phyloP scores from a whole-genome alignment of 1,284 basidiomycete genomes.

The Ganoderma sinense region DNA sequence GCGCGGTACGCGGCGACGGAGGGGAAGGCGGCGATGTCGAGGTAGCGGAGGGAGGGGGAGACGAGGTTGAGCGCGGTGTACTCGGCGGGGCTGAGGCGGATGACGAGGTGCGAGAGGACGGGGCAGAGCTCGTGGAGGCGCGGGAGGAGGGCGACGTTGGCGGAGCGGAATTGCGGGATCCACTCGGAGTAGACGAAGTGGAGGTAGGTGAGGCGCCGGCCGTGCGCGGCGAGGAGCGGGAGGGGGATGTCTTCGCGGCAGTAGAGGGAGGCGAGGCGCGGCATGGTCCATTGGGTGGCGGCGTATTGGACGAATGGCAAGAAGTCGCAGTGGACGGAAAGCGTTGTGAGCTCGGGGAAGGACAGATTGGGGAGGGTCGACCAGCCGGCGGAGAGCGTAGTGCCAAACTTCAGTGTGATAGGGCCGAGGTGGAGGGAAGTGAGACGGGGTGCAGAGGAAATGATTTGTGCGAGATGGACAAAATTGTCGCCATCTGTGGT shows the following conservation, averaged over 20 bases:
- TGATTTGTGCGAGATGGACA: neutral
- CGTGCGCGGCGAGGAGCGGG: neutral
- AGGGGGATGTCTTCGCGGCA: neutral
- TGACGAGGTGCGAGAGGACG: neutral
- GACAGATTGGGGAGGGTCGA: neutral
- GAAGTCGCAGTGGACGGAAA: neutral
- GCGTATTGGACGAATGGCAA: neutral
- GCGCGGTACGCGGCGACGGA: slow-evolving; percentile 1
- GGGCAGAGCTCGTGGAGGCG: neutral
- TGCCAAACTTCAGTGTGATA: neutral
- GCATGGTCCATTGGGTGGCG: neutral
- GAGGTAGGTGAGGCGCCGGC: neutral
- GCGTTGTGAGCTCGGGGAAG: neutral
- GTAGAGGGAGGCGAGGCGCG: neutral
- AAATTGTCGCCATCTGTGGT: neutral
- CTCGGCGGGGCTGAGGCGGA: too few relatives aligned
- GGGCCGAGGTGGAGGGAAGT: neutral
- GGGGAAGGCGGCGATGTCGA: neutral
- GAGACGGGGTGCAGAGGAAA: neutral
- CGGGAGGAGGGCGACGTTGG: neutral
- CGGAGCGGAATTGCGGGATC: neutral
- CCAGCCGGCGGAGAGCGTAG: neutral
- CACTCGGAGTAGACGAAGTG: neutral
- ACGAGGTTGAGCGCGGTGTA: neutral
- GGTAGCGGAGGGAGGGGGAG: neutral